Evolutionary conservation across 768 basidiomycete species (phyloP).

Genomic region (Leccinum boreale): DNA sequence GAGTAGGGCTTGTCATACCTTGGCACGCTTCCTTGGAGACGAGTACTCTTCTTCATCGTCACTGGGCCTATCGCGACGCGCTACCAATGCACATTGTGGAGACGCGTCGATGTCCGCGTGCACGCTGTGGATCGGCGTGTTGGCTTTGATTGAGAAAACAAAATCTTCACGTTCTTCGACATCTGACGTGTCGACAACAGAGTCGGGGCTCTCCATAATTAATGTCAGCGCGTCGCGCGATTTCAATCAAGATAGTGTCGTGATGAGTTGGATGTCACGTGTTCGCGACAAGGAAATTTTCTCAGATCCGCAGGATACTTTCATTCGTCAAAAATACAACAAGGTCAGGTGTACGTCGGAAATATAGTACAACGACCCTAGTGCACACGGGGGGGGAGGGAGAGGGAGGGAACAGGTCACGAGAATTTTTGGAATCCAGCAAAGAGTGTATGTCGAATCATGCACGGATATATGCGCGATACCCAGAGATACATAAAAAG

Average conservation of each 20-base stretch:
- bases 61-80: conserved; percentile 1
- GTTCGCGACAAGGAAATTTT: conserved; percentile 5
- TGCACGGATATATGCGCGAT: conserved; percentile 24
- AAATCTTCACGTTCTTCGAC: conserved; percentile 53
- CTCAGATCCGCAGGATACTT: not conserved
- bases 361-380: conserved; percentile 7
- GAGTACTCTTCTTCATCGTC: conserved; percentile 13
- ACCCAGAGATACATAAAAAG: conserved; percentile 21
- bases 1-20: conserved; percentile 19
- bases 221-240: not conserved
- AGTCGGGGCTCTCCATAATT: too few relatives aligned
- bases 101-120: not conserved
- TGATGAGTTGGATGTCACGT: conserved; percentile 17
- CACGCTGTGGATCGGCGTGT: not conserved
- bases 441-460: conserved; percentile 8
- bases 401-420: not conserved
- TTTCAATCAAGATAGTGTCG: not conserved
- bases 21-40: conserved; percentile 39
- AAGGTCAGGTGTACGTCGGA: conserved; percentile 4
- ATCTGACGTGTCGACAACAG: conserved; percentile 67
- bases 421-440: conserved; percentile 4
- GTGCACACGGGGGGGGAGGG: not conserved
- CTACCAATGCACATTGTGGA: not conserved
- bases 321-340: conserved; percentile 18
- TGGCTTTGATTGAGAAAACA: conserved; percentile 11